Conservation (phyloP, 495 filamentous ascomycete species). For the Aspergillus bertholletiae region DNA sequence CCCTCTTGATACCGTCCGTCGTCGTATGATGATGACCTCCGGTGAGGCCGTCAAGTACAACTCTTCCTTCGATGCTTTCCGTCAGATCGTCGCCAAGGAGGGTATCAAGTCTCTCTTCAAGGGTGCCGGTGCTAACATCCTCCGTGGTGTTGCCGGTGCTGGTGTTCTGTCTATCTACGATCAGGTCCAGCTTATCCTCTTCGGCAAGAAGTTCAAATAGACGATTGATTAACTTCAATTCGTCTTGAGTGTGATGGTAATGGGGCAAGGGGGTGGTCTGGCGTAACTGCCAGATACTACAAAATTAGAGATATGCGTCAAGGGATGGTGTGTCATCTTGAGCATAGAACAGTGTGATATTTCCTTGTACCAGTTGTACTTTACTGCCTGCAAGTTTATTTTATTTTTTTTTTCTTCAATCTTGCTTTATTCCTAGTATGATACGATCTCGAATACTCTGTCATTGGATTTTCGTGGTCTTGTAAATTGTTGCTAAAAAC, state of each 20-base stretch:
- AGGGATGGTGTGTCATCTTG: constrained; percentile 40
- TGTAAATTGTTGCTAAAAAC: not conserved
- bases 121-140: constrained; percentile 99
- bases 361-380: constrained; percentile 52
- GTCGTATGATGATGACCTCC: constrained; percentile 99
- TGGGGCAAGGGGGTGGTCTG: constrained; percentile 31
- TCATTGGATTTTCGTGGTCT: not conserved
- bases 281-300: constrained; percentile 25
- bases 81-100: constrained; percentile 95
- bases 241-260: constrained; percentile 14
- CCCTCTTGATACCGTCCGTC: constrained; percentile 98
- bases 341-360: constrained; percentile 46
- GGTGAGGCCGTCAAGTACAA: constrained; percentile 98
- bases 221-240: constrained; percentile 27
- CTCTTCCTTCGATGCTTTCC: constrained; percentile 86
- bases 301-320: constrained; percentile 50
- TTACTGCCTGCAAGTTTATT: constrained; percentile 55
- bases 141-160: constrained; percentile 99
- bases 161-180: constrained; percentile 99
- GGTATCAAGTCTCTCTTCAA: constrained; percentile 99
- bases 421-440: constrained; percentile 26
- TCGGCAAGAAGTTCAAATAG: constrained; percentile 99
- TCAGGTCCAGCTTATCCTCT: constrained; percentile 95
- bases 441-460: not conserved
- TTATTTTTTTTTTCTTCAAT: constrained; percentile 34